These are phyloP conservation scores for Fusarium buharicum DNA, from an alignment of 2,329 filamentous ascomycete species.

Conservation along the genomic window DNA sequence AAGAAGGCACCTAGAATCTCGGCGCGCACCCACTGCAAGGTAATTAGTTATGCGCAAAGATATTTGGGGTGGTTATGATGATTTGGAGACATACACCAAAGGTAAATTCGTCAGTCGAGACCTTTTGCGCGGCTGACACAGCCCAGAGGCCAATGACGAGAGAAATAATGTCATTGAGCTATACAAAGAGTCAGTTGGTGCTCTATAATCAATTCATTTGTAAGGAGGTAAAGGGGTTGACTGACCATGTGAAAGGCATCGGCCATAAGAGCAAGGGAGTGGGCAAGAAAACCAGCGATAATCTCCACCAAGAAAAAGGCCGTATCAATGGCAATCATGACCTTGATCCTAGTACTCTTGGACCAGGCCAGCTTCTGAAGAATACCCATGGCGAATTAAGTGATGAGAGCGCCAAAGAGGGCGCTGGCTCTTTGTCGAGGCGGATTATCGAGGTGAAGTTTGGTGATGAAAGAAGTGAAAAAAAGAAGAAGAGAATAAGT, in stretches of 20 bases:
- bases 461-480: constrained; percentile 14
- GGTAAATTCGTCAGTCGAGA: constrained; percentile 89
- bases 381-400: constrained; percentile 45
- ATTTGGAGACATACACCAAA: constrained; percentile 76
- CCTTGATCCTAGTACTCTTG: constrained; percentile 90
- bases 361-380: constrained; percentile 79
- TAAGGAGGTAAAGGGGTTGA: constrained; percentile 18
- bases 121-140: constrained; percentile 86
- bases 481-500: constrained; percentile 7
- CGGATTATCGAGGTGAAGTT: constrained; percentile 6
- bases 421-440: constrained; percentile 10
- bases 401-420: constrained; percentile 17
- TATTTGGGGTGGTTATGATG: not conserved
- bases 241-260: constrained; percentile 98
- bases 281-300: constrained; percentile 83
- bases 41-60: constrained; percentile 37
- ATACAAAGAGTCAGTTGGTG: constrained; percentile 24
- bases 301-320: constrained; percentile 92
- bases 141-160: constrained; percentile 94
- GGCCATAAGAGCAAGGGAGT: constrained; percentile 91
- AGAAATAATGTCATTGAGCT: constrained; percentile 98
- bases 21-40: constrained; percentile 85
- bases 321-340: constrained; percentile 90
- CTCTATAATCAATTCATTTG: constrained; percentile 6
- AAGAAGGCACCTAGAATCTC: constrained; percentile 96